Conservation (phyloP, 495 filamentous ascomycete genomes). For the Letharia columbiana region DNA sequence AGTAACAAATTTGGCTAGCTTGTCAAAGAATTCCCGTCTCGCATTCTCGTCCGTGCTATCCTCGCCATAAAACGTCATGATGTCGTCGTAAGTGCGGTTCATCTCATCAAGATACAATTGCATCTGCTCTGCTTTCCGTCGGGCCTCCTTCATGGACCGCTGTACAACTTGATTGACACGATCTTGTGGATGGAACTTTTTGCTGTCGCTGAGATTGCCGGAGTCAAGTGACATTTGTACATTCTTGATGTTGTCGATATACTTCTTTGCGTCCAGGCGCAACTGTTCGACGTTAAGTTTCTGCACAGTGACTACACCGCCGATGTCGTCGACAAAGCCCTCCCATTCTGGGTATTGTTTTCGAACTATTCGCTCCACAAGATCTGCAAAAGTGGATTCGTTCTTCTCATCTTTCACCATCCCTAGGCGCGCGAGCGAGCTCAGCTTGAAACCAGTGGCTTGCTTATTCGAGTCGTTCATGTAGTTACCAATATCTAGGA, state of each 20-base stretch:
- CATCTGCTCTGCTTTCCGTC: conserved; percentile 94
- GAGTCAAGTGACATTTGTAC: conserved; percentile 85
- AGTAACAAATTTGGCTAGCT: conserved; percentile 80
- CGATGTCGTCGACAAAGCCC: conserved; percentile 75
- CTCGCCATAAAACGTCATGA: conserved; percentile 95
- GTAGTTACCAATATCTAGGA: conserved; percentile 96
- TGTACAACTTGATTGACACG: conserved; percentile 87
- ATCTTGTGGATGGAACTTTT: conserved; percentile 97
- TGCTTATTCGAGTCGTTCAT: conserved; percentile 99
- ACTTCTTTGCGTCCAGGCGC: conserved; percentile 78
- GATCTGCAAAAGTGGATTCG: conserved; percentile 87
- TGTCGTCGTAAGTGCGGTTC: conserved; percentile 83
- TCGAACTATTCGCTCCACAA: conserved; percentile 94
- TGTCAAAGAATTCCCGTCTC: conserved; percentile 92
- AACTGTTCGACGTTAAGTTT: conserved; percentile 95
- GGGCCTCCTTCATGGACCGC: conserved; percentile 90
- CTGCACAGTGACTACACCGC: conserved; percentile 69
- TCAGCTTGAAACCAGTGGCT: conserved; percentile 93
- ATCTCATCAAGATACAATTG: conserved; percentile 89
- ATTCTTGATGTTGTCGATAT: conserved; percentile 90
- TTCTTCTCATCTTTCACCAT: conserved; percentile 99
- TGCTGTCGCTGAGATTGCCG: conserved; percentile 90
- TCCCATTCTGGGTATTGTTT: conserved; percentile 97
- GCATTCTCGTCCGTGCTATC: conserved; percentile 87
- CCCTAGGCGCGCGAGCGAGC: conserved; percentile 82